Evolutionary conservation across 495 filamentous ascomycete genomes (phyloP).

Genomic region (Choiromyces venosus): DNA sequence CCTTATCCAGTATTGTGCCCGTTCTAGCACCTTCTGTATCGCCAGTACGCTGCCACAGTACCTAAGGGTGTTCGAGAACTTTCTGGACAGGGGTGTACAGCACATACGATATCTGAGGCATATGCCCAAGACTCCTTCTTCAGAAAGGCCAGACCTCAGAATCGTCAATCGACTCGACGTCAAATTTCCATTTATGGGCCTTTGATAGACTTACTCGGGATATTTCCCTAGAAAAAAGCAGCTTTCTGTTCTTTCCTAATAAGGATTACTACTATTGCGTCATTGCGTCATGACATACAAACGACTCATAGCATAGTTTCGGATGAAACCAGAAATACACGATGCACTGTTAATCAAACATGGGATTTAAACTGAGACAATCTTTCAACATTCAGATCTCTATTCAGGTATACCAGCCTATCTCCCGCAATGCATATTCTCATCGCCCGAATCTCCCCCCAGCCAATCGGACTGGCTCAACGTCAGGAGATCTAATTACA

Average conservation of each 20-base stretch:
- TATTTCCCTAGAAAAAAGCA: not conserved
- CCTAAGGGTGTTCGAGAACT: too few species aligned
- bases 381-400: not conserved
- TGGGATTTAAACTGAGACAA: not conserved
- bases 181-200: not conserved
- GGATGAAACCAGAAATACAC: not conserved
- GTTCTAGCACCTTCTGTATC: too few species aligned
- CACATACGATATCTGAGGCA: not conserved
- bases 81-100: too few species aligned
- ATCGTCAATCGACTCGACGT: not conserved
- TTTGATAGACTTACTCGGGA: not conserved
- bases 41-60: too few species aligned
- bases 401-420: not conserved
- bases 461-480: not conserved
- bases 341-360: not conserved
- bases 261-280: not conserved
- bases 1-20: too few species aligned
- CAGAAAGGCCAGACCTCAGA: not conserved
- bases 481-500: not conserved
- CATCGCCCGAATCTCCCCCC: not conserved
- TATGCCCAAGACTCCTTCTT: too few species aligned
- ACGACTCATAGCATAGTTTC: not conserved
- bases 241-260: not conserved
- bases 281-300: not conserved
- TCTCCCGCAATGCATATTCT: not conserved